A percentile compares a stretch with the other conserved stretches of the same genome.
phyloP scores from a whole-genome alignment of 768 basidiomycete species.

The Grammothele lineata region DNA sequence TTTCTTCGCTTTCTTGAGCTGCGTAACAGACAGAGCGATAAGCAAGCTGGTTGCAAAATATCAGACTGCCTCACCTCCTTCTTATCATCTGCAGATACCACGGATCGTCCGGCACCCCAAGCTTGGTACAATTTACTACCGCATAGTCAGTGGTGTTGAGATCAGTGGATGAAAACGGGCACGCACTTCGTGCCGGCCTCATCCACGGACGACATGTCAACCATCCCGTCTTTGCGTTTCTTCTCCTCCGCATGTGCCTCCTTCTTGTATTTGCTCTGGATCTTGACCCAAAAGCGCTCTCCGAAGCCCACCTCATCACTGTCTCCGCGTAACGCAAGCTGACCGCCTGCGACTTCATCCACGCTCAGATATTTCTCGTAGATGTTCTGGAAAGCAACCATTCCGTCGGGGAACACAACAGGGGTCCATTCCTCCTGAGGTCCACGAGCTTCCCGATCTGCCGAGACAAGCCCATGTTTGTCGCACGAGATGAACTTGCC shows the following conservation, averaged over 20 bases:
- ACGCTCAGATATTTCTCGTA: slow-evolving; percentile 86
- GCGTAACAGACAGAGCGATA: slow-evolving; percentile 5
- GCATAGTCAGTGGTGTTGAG: slow-evolving; percentile 1
- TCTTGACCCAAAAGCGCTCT: slow-evolving; percentile 86
- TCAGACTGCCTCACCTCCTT: slow-evolving; percentile 52
- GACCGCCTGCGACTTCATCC: slow-evolving; percentile 84
- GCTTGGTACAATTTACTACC: slow-evolving; percentile 69
- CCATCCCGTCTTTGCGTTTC: slow-evolving; percentile 43
- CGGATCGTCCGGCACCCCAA: slow-evolving; percentile 77
- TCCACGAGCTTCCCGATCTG: slow-evolving; percentile 84
- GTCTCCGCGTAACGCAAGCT: slow-evolving; percentile 75
- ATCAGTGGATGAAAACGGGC: background rate
- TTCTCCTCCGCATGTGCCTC: slow-evolving; percentile 63
- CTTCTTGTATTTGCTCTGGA: slow-evolving; percentile 85
- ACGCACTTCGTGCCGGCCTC: slow-evolving; percentile 74
- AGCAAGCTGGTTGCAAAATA: background rate
- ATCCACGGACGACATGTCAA: slow-evolving; percentile 42
- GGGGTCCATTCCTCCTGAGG: slow-evolving; percentile 95
- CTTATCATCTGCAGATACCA: slow-evolving; percentile 68
- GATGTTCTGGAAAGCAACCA: slow-evolving; percentile 84
- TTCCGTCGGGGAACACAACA: slow-evolving; percentile 74
- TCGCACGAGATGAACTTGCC: slow-evolving; percentile 91
- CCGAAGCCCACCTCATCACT: slow-evolving; percentile 81
- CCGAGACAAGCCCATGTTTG: slow-evolving; percentile 76
- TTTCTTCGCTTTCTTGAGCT: slow-evolving; percentile 77